Evolutionary conservation across 108 stramenopile genomes (phyloP).

Genomic region (Nitzschia sp.): DNA sequence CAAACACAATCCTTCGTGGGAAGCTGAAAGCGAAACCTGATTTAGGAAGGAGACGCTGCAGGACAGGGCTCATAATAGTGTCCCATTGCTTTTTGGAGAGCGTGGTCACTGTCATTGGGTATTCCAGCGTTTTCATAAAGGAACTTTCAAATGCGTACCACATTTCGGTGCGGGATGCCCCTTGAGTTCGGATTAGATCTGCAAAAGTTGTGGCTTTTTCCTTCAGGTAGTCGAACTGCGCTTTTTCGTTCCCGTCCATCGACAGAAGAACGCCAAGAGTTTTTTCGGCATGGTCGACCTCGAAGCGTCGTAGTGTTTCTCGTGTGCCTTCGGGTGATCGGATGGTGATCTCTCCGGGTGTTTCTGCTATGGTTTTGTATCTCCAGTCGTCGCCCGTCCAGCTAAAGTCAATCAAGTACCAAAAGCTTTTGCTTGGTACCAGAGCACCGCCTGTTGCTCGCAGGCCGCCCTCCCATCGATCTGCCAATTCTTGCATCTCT

Average conservation of each 20-base stretch:
- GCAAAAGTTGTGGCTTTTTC: neutral
- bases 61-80: neutral
- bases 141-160: neutral
- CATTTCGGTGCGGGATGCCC: neutral
- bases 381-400: too few relatives aligned
- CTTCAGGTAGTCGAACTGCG: neutral
- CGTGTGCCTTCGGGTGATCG: neutral
- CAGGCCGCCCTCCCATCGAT: slow-evolving; percentile 5
- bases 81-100: too few relatives aligned
- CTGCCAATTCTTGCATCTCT: neutral
- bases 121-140: too few relatives aligned
- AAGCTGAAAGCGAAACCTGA: neutral
- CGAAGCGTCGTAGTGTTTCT: neutral
- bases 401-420: slow-evolving; percentile 6
- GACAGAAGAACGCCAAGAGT: too few relatives aligned
- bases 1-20: too few relatives aligned
- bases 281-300: too few relatives aligned
- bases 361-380: neutral
- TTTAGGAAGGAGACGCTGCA: neutral
- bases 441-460: slow-evolving; percentile 3
- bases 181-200: neutral
- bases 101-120: neutral
- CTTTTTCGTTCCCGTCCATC: too few relatives aligned
- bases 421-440: too few relatives aligned
- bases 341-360: neutral